phyloP scores from a whole-genome alignment of 768 basidiomycete species.

The Amanita brunnescens region DNA sequence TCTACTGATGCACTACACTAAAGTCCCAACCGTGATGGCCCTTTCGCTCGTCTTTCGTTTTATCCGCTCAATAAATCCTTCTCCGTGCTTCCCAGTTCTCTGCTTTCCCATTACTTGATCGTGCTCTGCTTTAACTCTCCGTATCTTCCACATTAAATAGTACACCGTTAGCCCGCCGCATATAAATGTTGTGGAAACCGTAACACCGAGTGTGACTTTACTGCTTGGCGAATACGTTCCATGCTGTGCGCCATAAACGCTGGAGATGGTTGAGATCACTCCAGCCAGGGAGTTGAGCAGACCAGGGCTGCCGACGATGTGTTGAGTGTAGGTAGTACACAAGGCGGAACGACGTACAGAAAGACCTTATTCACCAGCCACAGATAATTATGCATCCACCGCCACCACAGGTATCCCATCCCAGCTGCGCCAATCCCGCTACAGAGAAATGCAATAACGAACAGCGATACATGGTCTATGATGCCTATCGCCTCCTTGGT shows the following conservation, averaged over 20 bases:
- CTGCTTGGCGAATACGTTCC: slow-evolving; percentile 35
- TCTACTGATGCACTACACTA: not conserved
- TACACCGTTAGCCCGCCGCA: slow-evolving; percentile 31
- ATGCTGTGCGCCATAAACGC: slow-evolving; percentile 40
- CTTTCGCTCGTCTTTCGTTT: slow-evolving; percentile 10
- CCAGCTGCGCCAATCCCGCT: slow-evolving; percentile 43
- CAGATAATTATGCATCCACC: slow-evolving; percentile 49
- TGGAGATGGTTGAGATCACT: slow-evolving; percentile 44
- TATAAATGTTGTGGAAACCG: slow-evolving; percentile 27
- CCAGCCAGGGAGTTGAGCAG: slow-evolving; percentile 49
- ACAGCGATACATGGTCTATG: slow-evolving; percentile 12
- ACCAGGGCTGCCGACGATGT: slow-evolving; percentile 35
- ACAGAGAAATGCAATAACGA: slow-evolving; percentile 46
- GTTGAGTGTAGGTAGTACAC: not conserved
- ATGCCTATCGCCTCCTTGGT: slow-evolving; percentile 31
- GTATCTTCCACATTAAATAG: slow-evolving; percentile 38
- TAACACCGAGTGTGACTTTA: slow-evolving; percentile 40
- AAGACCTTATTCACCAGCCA: slow-evolving; percentile 52
- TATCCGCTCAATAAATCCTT: slow-evolving; percentile 24
- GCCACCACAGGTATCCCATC: slow-evolving; percentile 54
- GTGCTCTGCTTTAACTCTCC: slow-evolving; percentile 35
- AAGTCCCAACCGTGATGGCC: not conserved
- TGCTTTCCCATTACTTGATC: slow-evolving; percentile 32
- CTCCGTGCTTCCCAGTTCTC: slow-evolving; percentile 34
- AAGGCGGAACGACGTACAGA: slow-evolving; percentile 27